Percentiles rank a stretch among this genome's conserved stretches.
Conservation (phyloP, 345 rosid genomes). For the Leavenworthia alabamica region DNA sequence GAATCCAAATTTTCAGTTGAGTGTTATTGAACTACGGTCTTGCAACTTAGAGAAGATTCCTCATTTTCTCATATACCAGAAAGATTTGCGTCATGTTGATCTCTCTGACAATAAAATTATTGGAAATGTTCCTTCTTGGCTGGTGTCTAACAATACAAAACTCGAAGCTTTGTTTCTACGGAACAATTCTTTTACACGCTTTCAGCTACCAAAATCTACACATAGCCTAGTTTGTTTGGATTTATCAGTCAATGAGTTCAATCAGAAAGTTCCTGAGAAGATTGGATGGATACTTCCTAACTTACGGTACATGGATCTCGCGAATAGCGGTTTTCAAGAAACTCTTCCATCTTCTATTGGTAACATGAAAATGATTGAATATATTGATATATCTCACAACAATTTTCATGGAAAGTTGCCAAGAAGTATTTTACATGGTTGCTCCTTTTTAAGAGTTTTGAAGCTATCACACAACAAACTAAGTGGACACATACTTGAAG, state of each 20-base stretch:
- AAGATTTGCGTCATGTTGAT: slow-evolving; percentile 1
- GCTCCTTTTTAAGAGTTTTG: neutral
- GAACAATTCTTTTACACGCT: neutral
- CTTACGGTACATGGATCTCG: neutral
- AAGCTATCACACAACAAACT: neutral
- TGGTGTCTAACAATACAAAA: neutral
- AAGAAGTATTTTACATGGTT: neutral
- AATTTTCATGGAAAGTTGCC: neutral
- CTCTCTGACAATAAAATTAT: neutral
- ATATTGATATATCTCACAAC: neutral
- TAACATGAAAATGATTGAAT: neutral
- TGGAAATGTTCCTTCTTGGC: slow-evolving; percentile 16
- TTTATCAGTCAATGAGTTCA: neutral
- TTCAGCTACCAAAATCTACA: neutral
- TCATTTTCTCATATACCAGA: slow-evolving; percentile 3
- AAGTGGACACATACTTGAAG: no score
- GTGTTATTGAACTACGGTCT: neutral
- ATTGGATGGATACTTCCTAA: neutral
- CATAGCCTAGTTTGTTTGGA: neutral
- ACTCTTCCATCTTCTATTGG: neutral
- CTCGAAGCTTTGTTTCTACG: neutral
- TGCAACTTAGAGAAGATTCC: slow-evolving; percentile 10
- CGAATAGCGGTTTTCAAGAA: neutral
- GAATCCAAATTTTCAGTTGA: slow-evolving; percentile 6
- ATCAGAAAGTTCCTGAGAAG: neutral